Percentiles rank a stretch among this genome's conserved stretches.
These are phyloP conservation scores for Fusarium sp. DNA, from an alignment of 2,329 filamentous ascomycete species.

Conservation along the genomic window DNA sequence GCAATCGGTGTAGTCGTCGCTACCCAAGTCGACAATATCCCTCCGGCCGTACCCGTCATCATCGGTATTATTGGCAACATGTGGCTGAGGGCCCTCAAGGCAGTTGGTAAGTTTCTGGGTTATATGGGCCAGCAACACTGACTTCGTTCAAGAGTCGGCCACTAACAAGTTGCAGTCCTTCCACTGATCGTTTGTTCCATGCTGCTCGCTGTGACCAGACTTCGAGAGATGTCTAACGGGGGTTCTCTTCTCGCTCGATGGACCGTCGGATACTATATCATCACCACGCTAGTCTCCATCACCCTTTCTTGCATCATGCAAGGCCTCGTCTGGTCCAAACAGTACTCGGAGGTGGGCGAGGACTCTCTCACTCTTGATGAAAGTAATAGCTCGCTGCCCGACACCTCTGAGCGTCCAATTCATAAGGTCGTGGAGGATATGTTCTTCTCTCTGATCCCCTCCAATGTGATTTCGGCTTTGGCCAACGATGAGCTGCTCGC, in stretches of 20 bases:
- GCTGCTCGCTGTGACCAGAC: conserved; percentile 61
- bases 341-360: conserved; percentile 54
- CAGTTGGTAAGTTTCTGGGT: conserved; percentile 53
- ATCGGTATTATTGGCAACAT: conserved; percentile 61
- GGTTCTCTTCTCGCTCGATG: conserved; percentile 58
- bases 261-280: conserved; percentile 62
- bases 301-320: conserved; percentile 59
- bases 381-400: conserved; percentile 20
- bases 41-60: conserved; percentile 54
- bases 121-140: background rate
- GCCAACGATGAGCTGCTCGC: conserved; percentile 59
- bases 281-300: conserved; percentile 62
- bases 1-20: conserved; percentile 60
- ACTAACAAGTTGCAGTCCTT: conserved; percentile 52
- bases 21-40: conserved; percentile 55
- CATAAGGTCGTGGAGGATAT: conserved; percentile 60
- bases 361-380: conserved; percentile 44
- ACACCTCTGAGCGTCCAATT: conserved; percentile 49
- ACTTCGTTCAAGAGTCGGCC: background rate
- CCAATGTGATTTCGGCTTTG: conserved; percentile 60
- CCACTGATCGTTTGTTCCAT: conserved; percentile 64
- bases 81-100: conserved; percentile 61
- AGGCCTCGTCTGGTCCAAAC: conserved; percentile 58
- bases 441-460: conserved; percentile 61
- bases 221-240: conserved; percentile 58